Evolutionary conservation across 345 rosid genomes (phyloP).

Genomic region (Eucalyptus shirleyi): DNA sequence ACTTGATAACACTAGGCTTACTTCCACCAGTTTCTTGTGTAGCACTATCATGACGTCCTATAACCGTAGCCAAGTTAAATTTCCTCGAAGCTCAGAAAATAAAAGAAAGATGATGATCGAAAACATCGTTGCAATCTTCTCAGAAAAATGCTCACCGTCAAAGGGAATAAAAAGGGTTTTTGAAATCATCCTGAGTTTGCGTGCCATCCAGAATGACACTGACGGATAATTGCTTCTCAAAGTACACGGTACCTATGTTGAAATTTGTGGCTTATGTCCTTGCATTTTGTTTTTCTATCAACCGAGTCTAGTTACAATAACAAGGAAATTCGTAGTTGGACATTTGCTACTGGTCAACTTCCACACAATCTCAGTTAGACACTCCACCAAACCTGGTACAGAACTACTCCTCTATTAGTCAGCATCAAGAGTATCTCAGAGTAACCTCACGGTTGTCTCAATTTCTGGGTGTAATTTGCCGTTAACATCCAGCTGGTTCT

Average conservation of each 20-base stretch:
- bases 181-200: neutral
- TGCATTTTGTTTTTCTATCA: neutral
- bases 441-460: neutral
- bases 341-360: neutral
- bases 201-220: neutral
- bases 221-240: neutral
- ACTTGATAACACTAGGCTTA: neutral
- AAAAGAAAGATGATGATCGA: neutral
- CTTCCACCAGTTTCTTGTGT: neutral
- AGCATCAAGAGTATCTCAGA: neutral
- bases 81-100: neutral
- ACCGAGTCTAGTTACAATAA: neutral
- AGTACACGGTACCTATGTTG: neutral
- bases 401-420: neutral
- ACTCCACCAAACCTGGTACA: neutral
- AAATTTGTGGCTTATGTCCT: neutral
- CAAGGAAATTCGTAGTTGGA: neutral
- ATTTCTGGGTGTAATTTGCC: neutral
- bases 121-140: neutral
- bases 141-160: neutral
- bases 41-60: neutral
- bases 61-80: neutral
- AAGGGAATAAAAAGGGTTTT: neutral
- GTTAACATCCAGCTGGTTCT: neutral
- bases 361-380: neutral